Evolutionary conservation across 768 basidiomycete species (phyloP), one percentile per base, ranked within the genome.

Genomic region (Neoboletus brunneissimus): DNA sequence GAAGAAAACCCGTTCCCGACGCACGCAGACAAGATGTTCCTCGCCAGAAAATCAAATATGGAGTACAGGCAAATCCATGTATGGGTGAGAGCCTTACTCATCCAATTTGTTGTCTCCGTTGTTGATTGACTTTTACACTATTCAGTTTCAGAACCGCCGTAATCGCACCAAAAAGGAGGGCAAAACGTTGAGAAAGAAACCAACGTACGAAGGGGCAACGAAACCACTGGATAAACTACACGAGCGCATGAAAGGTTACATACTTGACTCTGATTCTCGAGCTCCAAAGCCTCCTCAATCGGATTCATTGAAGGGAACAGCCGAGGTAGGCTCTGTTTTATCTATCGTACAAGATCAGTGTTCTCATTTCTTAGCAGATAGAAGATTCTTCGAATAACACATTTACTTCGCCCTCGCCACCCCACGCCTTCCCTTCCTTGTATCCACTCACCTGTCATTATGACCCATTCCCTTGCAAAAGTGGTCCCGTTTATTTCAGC

Each of bases 401-500:
- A 3, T 51, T 64, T 13, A 0, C 6, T 1, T 50, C 41, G 5
- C 11, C 47, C 27, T n/a, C 64, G 0, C 65, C 64, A 8, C 38
- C 27, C 1, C 65, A 65, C 16, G 58, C 56, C 0, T 65, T 67
- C 40, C 64, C 64, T 0, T 60, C 58, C 0, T 0, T 31, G 9
- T 65, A 65, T 37, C 64, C 64, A 9, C 54, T 56, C 0, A 48
- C 4, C 2, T 67, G 65, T n/a, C 11, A 6, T 42, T 53, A 67
- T 4, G 56, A 65, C 29, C 64, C 64, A 13, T 65, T 65, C 5
- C 65, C 56, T 0, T 61, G 58, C 52, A 64, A 64, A 54, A 40
- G 29, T 2, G 40, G 58, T 0, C n/a, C 47, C 3, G 2, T 20
- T 18, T 13, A 0, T 29, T 40, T 67, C 29, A 7, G n/a, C 15